Evolutionary conservation across 768 basidiomycete genomes (phyloP), one percentile per base, ranked within the genome.

Genomic region (Epithele typhae): DNA sequence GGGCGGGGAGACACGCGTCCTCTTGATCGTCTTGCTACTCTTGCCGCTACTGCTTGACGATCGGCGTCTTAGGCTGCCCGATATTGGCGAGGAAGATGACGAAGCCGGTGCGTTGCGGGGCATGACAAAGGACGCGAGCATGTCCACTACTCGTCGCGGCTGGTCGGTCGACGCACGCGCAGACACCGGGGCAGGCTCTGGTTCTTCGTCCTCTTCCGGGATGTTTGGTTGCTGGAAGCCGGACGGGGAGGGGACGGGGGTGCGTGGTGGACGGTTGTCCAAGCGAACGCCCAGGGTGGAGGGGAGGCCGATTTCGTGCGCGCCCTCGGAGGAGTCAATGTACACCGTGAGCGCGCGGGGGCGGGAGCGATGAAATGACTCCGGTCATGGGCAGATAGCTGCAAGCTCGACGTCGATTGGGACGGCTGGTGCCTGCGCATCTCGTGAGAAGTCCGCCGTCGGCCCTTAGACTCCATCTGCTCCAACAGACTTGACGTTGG

Each of bases 331-430:
- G 9, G 81, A 78, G 43, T 76, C 81, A 30, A 85, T 72, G 56
- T 82, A 87, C 62, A 87, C 82, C 1, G 88, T 89, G 30, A 91
- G 58, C 2, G 88, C 85, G 32, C 86, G 75, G 1, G 88, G 86
- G 88, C 74, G 22, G 81, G 84, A 0, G 86, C 67, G 43, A 89
- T 66, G 24, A 87, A 73, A 38, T 74, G 63, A 34, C 71, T 70
- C 21, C 82, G 76, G 36, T 72, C 68, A 43, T 75, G 75, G 37
- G 66, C 68, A 1, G 78, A 77, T 32, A 78, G 73, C 43, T 72
- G 73, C 17, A 87, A 65, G 18, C 77, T 71, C 12, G 77, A 68
- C 17, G 59, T 57, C 25, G 50, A 48, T 18, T 77, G 69, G 10
- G 77, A 68, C 14, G 61, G 56, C 24, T 48, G 41, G 5, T 43